Evolutionary conservation across 2,329 filamentous ascomycete genomes (phyloP).

Genomic region (Aspergillus brunneoviolaceus): DNA sequence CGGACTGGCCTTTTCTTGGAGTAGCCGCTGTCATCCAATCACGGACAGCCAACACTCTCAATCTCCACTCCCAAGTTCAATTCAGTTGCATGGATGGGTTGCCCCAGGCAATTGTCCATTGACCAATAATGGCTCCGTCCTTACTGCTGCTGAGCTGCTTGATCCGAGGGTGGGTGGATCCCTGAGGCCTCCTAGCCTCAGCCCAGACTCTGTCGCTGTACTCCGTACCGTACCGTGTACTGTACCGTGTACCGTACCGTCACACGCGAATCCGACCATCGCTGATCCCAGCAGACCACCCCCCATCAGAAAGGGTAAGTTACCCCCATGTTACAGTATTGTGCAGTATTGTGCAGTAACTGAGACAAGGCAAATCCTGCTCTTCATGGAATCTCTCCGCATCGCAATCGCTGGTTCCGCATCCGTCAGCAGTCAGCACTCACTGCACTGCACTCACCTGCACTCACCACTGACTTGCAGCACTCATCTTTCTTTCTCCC

Average conservation of each 20-base stretch:
- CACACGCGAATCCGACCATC: not conserved
- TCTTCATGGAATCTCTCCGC: slow-evolving; percentile 15
- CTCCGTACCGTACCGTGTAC: slow-evolving; percentile 17
- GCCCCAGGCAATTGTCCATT: slow-evolving; percentile 11
- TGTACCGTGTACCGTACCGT: slow-evolving; percentile 21
- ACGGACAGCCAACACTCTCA: not conserved
- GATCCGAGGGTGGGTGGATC: slow-evolving; percentile 19
- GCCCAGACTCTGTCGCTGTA: slow-evolving; percentile 8
- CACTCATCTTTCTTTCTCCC: slow-evolving; percentile 7
- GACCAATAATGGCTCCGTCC: slow-evolving; percentile 23
- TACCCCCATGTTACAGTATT: slow-evolving; percentile 1
- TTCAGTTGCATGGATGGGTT: not conserved
- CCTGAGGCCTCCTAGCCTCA: too few species aligned
- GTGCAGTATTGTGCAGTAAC: slow-evolving; percentile 12
- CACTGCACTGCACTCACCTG: slow-evolving; percentile 10
- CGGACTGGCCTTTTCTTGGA: slow-evolving; percentile 13
- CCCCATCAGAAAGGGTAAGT: not conserved
- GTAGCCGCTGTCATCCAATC: slow-evolving; percentile 10
- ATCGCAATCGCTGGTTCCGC: slow-evolving; percentile 15
- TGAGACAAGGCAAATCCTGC: slow-evolving; percentile 16
- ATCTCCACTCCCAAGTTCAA: slow-evolving; percentile 1
- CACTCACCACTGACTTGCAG: slow-evolving; percentile 9
- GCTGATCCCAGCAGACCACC: slow-evolving; percentile 3
- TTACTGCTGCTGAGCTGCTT: slow-evolving; percentile 13
- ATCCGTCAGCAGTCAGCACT: slow-evolving; percentile 9